A percentile compares a stretch with the other conserved stretches of the same genome.
Evolutionary conservation across 441 rosid genomes (phyloP).

Genomic region (Gossypium davidsonii): DNA sequence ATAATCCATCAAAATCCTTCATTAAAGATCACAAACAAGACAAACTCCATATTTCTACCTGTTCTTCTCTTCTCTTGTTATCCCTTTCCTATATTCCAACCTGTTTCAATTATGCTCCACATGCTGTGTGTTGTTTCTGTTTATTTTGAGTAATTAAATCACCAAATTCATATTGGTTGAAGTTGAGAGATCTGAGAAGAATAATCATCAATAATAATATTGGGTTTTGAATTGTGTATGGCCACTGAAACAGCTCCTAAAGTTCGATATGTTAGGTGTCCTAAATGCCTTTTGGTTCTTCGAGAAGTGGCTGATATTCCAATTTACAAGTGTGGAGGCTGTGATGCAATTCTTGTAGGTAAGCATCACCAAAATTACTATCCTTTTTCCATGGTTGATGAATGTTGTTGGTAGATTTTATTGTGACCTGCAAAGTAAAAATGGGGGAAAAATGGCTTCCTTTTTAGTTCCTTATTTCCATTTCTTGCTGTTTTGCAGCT

Average conservation of each 20-base stretch:
- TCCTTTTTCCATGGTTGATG: background rate
- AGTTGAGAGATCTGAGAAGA: too few relatives aligned
- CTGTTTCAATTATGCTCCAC: too few relatives aligned
- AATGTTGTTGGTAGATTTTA: background rate
- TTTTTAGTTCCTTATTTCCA: background rate
- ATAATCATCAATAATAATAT: too few relatives aligned
- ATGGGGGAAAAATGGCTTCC: background rate
- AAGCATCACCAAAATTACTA: background rate
- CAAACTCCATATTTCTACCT: background rate
- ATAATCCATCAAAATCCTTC: background rate
- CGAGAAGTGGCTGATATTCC: slow-evolving; percentile 54
- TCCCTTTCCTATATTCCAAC: too few relatives aligned
- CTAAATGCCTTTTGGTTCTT: slow-evolving; percentile 63
- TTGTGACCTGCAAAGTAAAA: background rate
- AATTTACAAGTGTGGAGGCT: slow-evolving; percentile 73
- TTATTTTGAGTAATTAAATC: too few relatives aligned
- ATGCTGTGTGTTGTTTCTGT: too few relatives aligned
- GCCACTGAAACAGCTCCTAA: slow-evolving; percentile 30
- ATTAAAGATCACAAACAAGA: background rate
- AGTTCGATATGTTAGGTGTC: slow-evolving; percentile 68
- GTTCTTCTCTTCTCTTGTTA: background rate
- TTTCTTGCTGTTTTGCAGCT: slow-evolving; percentile 35
- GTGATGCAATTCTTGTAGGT: slow-evolving; percentile 68
- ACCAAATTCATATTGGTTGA: too few relatives aligned
- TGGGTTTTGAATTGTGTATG: slow-evolving; percentile 20